Base-by-base conservation (phyloP, 73 alveolate species). In the Urostyla sp. region DNA sequence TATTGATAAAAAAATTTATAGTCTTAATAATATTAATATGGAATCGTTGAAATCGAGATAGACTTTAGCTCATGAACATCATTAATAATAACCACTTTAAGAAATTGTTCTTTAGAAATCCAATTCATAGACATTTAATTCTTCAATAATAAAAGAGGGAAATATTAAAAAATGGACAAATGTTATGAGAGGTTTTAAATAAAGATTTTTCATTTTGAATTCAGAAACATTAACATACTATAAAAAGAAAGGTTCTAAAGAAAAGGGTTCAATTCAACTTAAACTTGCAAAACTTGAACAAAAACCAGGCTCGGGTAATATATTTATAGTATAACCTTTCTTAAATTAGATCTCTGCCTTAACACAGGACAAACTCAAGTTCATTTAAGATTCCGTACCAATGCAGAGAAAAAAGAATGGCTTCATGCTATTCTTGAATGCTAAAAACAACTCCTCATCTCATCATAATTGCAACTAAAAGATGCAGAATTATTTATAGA, bases 401-500 rank as follows among this genome's bases (percentile, higher is more conserved):
- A 61, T 11, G 16, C 61, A 27, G 89, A 78, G 38, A 78, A 78
- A 40, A 67, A 44, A 28, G 89, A 78, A 27, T 78, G 89, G 89
- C 49, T 60, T 24, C 45, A 57, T n/a, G 89, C 89, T 1, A 69
- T 69, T 1, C 57, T 37, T 69, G 69, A 69, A 4, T 69, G 83
- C 69, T 46, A 69, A 27, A 69, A 69, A 57, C 44, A 59, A 24
- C 54, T 69, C 8, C 11, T 20, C 23, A 15, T 4, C 16, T 10
- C 31, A 23, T 7, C 1, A 23, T 36, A 28, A 38, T 38, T 21
- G 79, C 26, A 63, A n/a, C 50, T 10, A 40, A 11, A 10, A 40
- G 51, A 15, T 40, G 15, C 10, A 40, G 10, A 10, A 40, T 40
- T 11, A 15, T 13, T n/a, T 7, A 38, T 28, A 21, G 8, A n/a